Evolutionary conservation across 345 rosid genomes (phyloP).

Genomic region (Brassica juncea): DNA sequence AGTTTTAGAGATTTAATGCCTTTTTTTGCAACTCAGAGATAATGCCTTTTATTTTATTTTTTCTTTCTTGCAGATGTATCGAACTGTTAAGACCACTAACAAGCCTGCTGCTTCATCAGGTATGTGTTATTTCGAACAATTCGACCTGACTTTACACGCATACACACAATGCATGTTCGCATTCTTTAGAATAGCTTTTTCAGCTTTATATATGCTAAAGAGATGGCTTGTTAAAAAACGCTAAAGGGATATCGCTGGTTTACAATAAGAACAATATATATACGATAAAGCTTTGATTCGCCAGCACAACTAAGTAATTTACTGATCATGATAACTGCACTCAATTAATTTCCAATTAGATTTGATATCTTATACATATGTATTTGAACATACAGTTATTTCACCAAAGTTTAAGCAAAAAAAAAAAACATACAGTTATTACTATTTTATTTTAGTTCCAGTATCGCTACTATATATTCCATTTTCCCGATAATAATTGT

Average conservation of each 20-base stretch:
- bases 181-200: conserved; percentile 28
- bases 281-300: conserved; percentile 16
- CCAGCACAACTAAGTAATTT: neutral
- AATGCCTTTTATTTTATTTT: neutral
- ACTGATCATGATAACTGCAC: neutral
- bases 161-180: conserved; percentile 10
- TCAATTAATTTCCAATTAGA: neutral
- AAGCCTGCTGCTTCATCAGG: conserved; percentile 86
- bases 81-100: conserved; percentile 89
- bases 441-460: neutral
- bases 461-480: conserved; percentile 3
- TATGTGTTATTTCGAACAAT: conserved; percentile 34
- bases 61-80: conserved; percentile 66
- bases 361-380: neutral
- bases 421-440: neutral
- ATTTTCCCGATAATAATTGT: conserved; percentile 1
- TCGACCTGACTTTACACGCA: conserved; percentile 20
- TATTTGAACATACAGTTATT: neutral
- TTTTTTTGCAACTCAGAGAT: neutral
- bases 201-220: conserved; percentile 41
- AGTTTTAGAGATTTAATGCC: conserved; percentile 16
- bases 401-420: too few species aligned
- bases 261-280: neutral
- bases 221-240: conserved; percentile 5
- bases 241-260: conserved; percentile 24